Conservation (phyloP, 768 basidiomycete species). For the Tricholoma bakamatsutake region DNA sequence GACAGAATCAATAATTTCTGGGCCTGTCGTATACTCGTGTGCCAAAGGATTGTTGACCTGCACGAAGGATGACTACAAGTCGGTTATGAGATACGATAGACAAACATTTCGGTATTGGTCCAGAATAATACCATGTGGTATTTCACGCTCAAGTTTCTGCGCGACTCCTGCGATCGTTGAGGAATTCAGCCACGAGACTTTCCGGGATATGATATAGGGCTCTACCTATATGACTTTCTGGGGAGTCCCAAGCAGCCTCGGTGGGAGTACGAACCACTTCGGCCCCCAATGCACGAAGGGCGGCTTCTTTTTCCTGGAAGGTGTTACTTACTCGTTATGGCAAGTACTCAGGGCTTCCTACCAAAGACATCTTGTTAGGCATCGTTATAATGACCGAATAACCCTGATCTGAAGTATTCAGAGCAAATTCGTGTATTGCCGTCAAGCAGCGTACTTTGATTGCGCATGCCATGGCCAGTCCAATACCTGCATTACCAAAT, state of each 20-base stretch:
- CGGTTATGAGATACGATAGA: constrained; percentile 3
- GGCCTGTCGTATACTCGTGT: constrained; percentile 86
- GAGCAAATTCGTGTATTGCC: constrained; percentile 27
- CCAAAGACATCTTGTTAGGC: constrained; percentile 92
- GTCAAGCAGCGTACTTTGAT: constrained; percentile 63
- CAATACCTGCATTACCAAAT: constrained; percentile 60
- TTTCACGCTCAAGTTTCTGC: constrained; percentile 64
- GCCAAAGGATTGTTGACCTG: constrained; percentile 83
- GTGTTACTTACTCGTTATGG: neutral
- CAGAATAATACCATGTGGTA: constrained; percentile 82
- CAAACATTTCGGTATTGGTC: constrained; percentile 85
- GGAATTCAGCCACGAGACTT: constrained; percentile 80
- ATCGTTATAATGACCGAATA: constrained; percentile 87
- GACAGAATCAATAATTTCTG: constrained; percentile 84
- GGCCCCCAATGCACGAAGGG: constrained; percentile 87
- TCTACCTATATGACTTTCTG: constrained; percentile 90
- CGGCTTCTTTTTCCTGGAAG: constrained; percentile 82
- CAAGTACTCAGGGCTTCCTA: constrained; percentile 16
- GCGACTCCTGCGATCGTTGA: constrained; percentile 87
- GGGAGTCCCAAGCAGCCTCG: constrained; percentile 83
- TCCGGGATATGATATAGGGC: constrained; percentile 23
- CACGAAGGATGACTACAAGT: constrained; percentile 6
- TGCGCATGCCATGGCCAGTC: constrained; percentile 87
- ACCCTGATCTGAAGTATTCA: constrained; percentile 86
- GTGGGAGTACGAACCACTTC: constrained; percentile 93